These are phyloP conservation scores for Emericellopsis cladophorae DNA, from an alignment of 2,329 filamentous ascomycete genomes.

Conservation along the genomic window DNA sequence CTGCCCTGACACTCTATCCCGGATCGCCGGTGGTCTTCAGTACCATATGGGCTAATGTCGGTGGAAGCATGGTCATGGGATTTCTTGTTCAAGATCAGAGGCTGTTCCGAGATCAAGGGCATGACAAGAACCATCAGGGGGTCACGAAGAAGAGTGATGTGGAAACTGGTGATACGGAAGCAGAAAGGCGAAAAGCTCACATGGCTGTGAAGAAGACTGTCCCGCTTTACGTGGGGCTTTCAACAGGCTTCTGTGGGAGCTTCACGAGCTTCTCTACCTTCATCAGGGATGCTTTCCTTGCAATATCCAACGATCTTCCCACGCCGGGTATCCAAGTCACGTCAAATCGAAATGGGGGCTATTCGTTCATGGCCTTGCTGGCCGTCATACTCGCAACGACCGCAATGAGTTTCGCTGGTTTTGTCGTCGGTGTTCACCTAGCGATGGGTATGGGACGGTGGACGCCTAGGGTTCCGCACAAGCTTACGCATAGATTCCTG, in stretches of 20 bases:
- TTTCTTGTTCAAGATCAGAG: slow-evolving; percentile 70
- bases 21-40: slow-evolving; percentile 62
- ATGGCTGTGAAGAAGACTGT: slow-evolving; percentile 67
- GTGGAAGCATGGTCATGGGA: slow-evolving; percentile 71
- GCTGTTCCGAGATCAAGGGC: slow-evolving; percentile 42
- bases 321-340: slow-evolving; percentile 20
- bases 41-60: slow-evolving; percentile 80
- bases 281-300: slow-evolving; percentile 67
- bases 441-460: slow-evolving; percentile 47
- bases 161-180: slow-evolving; percentile 14
- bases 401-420: slow-evolving; percentile 53
- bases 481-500: slow-evolving; percentile 42
- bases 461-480: slow-evolving; percentile 48
- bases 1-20: slow-evolving; percentile 68
- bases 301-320: slow-evolving; percentile 60
- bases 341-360: slow-evolving; percentile 52
- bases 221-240: slow-evolving; percentile 75
- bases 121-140: not conserved
- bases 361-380: slow-evolving; percentile 71
- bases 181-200: slow-evolving; percentile 43
- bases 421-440: slow-evolving; percentile 64
- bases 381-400: slow-evolving; percentile 65
- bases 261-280: slow-evolving; percentile 87
- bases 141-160: slow-evolving; percentile 14
- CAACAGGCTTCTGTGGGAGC: slow-evolving; percentile 79